Evolutionary conservation across 345 rosid species (phyloP).

Genomic region (Euphorbia pulcherrima): DNA sequence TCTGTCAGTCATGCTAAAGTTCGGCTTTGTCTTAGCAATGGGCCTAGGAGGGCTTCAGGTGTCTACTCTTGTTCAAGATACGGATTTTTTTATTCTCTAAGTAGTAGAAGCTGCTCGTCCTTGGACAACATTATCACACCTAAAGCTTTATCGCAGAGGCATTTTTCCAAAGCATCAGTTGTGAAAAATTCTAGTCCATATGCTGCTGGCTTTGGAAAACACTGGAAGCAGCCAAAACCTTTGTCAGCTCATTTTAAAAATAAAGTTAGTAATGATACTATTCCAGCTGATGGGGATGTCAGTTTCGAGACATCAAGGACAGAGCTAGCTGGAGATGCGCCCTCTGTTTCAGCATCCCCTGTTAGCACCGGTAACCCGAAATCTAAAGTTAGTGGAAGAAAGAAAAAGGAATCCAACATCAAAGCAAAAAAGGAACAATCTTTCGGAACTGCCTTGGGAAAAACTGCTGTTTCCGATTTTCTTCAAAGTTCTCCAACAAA

Average conservation of each 20-base stretch:
- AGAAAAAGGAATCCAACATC: slow-evolving; percentile 39
- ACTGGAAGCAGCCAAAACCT: slow-evolving; percentile 37
- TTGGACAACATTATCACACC: slow-evolving; percentile 21
- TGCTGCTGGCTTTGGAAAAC: slow-evolving; percentile 25
- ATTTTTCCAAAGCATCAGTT: slow-evolving; percentile 36
- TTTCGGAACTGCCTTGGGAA: slow-evolving; percentile 24
- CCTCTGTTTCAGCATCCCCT: slow-evolving; percentile 29
- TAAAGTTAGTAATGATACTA: slow-evolving; percentile 4
- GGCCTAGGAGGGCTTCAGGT: slow-evolving; percentile 16
- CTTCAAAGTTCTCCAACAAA: slow-evolving; percentile 29
- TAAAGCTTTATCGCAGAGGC: slow-evolving; percentile 26
- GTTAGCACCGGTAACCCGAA: slow-evolving; percentile 20
- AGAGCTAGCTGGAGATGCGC: slow-evolving; percentile 23
- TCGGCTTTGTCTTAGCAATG: neutral
- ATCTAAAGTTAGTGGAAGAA: slow-evolving; percentile 29
- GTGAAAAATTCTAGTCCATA: slow-evolving; percentile 18
- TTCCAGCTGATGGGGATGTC: slow-evolving; percentile 9
- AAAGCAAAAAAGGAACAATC: slow-evolving; percentile 33
- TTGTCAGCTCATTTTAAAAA: slow-evolving; percentile 25
- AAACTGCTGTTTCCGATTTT: slow-evolving; percentile 20
- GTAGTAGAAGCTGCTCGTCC: slow-evolving; percentile 22
- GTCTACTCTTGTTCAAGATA: slow-evolving; percentile 21
- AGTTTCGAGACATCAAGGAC: slow-evolving; percentile 27
- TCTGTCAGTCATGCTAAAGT: slow-evolving; percentile 6
- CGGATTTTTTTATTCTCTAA: slow-evolving; percentile 24